Evolutionary conservation across 305 asterid species (phyloP).

Genomic region (Fraxinus nigra): DNA sequence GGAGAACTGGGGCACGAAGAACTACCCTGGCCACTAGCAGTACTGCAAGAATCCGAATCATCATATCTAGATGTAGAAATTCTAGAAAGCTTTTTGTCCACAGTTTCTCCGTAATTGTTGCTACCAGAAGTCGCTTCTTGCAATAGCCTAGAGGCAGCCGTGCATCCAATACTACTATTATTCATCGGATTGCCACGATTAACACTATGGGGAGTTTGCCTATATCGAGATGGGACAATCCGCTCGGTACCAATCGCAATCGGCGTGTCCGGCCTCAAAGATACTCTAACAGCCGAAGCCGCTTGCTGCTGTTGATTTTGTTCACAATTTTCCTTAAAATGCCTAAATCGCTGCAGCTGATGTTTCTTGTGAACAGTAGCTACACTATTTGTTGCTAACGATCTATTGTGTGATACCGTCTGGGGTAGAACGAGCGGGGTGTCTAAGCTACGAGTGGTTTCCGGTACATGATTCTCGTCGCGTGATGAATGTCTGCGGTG

Average conservation of each 20-base stretch:
- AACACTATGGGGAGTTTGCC: constrained; percentile 35
- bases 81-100: constrained; percentile 40
- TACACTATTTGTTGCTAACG: constrained; percentile 8
- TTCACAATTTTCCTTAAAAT: constrained; percentile 37
- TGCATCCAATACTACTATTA: constrained; percentile 32
- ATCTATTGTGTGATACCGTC: constrained; percentile 6
- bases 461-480: constrained; percentile 44
- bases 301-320: constrained; percentile 25
- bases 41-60: constrained; percentile 34
- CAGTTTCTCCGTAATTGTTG: constrained; percentile 18
- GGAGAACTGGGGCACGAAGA: constrained; percentile 78
- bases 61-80: constrained; percentile 39
- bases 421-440: constrained; percentile 10
- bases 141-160: constrained; percentile 67
- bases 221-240: constrained; percentile 65
- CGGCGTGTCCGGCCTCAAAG: constrained; percentile 72
- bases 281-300: constrained; percentile 27
- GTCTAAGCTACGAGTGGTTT: constrained; percentile 35
- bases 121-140: constrained; percentile 61
- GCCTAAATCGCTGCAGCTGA: constrained; percentile 39
- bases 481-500: constrained; percentile 43
- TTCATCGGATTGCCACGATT: constrained; percentile 41
- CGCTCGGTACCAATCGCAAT: constrained; percentile 47
- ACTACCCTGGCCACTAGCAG: constrained; percentile 32
- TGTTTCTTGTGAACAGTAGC: constrained; percentile 42